Conservation (phyloP, 2,329 filamentous ascomycete species). For the Cercospora citrullina region DNA sequence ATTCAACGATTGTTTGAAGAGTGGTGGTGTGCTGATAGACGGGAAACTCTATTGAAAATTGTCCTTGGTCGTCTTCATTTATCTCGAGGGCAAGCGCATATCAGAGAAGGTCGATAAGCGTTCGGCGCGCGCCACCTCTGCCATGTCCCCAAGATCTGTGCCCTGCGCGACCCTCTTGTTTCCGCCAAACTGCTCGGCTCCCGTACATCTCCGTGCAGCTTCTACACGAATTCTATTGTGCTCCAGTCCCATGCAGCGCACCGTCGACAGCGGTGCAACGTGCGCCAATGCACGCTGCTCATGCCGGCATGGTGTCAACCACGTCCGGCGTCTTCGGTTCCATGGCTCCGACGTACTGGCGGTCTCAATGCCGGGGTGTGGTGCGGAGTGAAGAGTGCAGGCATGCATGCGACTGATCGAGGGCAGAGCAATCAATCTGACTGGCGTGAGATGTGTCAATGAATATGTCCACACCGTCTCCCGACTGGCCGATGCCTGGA, state of each 20-base stretch:
- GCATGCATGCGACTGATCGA: background rate
- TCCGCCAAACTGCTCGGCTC: background rate
- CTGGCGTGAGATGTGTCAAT: background rate
- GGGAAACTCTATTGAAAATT: background rate
- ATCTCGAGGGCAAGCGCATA: background rate
- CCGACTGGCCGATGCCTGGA: background rate
- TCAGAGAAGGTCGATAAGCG: background rate
- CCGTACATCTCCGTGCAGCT: background rate
- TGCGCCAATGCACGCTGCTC: background rate
- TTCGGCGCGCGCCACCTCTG: background rate
- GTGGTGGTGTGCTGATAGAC: background rate
- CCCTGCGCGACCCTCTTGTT: background rate
- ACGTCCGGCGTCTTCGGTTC: background rate
- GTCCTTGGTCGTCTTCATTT: background rate
- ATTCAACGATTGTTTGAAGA: background rate
- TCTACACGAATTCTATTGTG: conserved; percentile 1
- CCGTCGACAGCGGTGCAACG: conserved; percentile 3
- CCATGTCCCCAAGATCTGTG: background rate
- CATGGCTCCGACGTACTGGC: background rate
- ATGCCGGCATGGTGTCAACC: conserved; percentile 4
- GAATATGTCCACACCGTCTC: background rate
- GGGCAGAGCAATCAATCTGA: background rate
- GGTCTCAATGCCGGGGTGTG: background rate
- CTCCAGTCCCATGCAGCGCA: background rate
- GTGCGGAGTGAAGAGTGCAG: background rate